Conservation (phyloP, 108 stramenopile genomes). For the Thalassiosira profunda region DNA sequence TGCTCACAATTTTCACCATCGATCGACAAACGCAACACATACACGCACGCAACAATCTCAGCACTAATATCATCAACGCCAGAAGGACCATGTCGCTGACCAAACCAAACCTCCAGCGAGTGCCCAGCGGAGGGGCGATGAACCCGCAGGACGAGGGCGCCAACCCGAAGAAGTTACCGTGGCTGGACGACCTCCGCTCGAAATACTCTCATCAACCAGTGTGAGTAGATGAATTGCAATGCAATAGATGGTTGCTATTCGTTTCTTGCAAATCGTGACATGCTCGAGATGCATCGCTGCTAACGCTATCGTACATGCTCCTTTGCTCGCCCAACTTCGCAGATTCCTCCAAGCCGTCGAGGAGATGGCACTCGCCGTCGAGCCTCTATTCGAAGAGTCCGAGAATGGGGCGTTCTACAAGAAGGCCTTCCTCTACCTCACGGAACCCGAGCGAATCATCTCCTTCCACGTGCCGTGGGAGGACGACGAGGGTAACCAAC, state of each 20-base stretch:
- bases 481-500: slow-evolving; percentile 37
- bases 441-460: slow-evolving; percentile 81
- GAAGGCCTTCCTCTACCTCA: slow-evolving; percentile 70
- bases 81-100: background rate
- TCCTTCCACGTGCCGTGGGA: slow-evolving; percentile 78
- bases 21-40: background rate
- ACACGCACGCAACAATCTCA: background rate
- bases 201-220: slow-evolving; percentile 75
- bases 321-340: too few species aligned
- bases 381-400: slow-evolving; percentile 63
- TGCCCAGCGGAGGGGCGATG: background rate
- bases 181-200: slow-evolving; percentile 54
- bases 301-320: background rate
- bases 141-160: background rate
- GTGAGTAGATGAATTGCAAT: too few species aligned
- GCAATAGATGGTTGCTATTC: background rate
- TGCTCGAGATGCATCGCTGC: background rate
- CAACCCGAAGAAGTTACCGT: slow-evolving; percentile 23
- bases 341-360: slow-evolving; percentile 80
- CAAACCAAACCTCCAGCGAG: background rate
- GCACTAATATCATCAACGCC: background rate
- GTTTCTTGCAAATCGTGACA: background rate
- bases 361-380: slow-evolving; percentile 70
- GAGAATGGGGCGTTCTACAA: slow-evolving; percentile 70
- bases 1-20: slow-evolving; percentile 12